Evolutionary conservation across 192 early-diverging fungal species (phyloP).

Genomic region (Blastocladiella britannica): DNA sequence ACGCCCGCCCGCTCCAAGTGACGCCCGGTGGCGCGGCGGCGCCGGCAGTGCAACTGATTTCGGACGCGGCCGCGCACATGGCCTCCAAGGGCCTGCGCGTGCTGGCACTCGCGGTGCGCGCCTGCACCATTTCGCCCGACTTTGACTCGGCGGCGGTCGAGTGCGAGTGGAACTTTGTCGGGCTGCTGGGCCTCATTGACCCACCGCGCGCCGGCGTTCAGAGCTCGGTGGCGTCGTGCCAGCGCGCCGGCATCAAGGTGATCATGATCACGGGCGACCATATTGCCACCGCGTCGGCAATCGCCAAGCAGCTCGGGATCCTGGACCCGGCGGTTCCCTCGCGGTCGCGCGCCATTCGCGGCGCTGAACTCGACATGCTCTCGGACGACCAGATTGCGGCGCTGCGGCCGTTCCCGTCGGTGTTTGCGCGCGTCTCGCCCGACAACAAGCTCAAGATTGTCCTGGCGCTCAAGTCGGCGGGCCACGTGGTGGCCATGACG

Average conservation of each 20-base stretch:
- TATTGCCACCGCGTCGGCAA: conserved; percentile 70
- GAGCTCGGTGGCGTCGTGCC: conserved; percentile 48
- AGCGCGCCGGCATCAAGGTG: conserved; percentile 79
- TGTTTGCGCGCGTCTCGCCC: conserved; percentile 88
- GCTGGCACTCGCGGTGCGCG: conserved; percentile 53
- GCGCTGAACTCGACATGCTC: conserved; percentile 70
- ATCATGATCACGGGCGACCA: conserved; percentile 96
- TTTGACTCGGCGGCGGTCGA: conserved; percentile 42
- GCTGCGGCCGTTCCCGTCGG: conserved; percentile 71
- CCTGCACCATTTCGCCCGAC: conserved; percentile 22
- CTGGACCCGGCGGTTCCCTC: conserved; percentile 23
- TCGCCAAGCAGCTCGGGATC: conserved; percentile 76
- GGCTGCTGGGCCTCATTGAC: conserved; percentile 81
- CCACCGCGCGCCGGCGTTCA: conserved; percentile 57
- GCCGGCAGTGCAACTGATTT: too few relatives aligned
- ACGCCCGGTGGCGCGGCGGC: conserved; percentile 16
- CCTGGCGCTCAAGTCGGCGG: conserved; percentile 58
- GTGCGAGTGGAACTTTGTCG: conserved; percentile 31
- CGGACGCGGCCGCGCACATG: conserved; percentile 46
- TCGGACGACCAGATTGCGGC: conserved; percentile 69
- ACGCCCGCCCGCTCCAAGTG: conserved; percentile 8
- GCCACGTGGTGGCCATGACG: conserved; percentile 69
- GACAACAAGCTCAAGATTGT: conserved; percentile 97
- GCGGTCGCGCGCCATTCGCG: conserved; percentile 58
- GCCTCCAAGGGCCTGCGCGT: conserved; percentile 63